These are phyloP conservation scores for Cyclocybe cylindracea DNA, from an alignment of 768 basidiomycete species.

Conservation along the genomic window DNA sequence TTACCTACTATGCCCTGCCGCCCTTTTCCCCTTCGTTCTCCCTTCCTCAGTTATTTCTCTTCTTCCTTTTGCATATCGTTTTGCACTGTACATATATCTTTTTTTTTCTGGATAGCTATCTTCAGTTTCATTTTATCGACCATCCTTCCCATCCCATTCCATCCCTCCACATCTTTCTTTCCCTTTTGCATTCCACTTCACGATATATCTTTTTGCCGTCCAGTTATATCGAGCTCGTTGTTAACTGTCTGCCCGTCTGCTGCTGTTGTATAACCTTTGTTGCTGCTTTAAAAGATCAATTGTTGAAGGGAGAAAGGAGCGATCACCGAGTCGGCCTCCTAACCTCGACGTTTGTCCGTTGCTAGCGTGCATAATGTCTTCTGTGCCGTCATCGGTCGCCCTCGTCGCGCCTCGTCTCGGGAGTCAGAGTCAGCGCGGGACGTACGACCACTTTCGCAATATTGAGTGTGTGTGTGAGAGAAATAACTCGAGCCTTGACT, in stretches of 20 bases:
- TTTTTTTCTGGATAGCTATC: conserved; percentile 4
- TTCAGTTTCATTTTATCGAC: neutral
- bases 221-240: conserved; percentile 5
- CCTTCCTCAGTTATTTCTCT: conserved; percentile 12
- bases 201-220: conserved; percentile 1
- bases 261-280: neutral
- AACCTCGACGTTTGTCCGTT: too few relatives aligned
- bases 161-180: conserved; percentile 10
- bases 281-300: conserved; percentile 10
- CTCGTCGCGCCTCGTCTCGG: too few relatives aligned
- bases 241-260: too few relatives aligned
- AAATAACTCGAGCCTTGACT: too few relatives aligned
- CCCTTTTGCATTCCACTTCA: conserved; percentile 1
- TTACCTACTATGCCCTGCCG: conserved; percentile 6
- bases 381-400: too few relatives aligned
- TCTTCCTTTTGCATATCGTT: conserved; percentile 13
- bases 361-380: too few relatives aligned
- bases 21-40: conserved; percentile 1
- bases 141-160: neutral
- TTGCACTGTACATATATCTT: conserved; percentile 12
- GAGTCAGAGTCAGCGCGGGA: too few relatives aligned
- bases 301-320: neutral
- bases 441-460: too few relatives aligned
- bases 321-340: neutral
- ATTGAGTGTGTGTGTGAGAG: too few relatives aligned